Base-by-base conservation (phyloP, 2,329 filamentous ascomycete genomes). In the Aspergillus flavus region DNA sequence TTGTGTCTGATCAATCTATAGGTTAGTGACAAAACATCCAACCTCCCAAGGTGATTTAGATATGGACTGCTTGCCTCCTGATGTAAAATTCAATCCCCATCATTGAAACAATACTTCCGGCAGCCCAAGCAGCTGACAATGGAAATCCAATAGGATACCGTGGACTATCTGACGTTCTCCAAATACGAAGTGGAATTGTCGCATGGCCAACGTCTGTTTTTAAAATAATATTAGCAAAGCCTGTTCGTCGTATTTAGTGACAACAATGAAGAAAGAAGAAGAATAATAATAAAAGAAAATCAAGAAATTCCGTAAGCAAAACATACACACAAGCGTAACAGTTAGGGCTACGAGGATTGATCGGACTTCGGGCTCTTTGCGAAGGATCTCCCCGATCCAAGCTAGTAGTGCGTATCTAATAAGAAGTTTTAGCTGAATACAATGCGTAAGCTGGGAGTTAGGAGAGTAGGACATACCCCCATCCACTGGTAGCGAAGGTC, bases 101-200 rank as follows among this genome's bases (percentile, higher is more conserved):
- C 11, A 64, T 61, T 5, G 50, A 60, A n/a, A 59, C 1, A 43
- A 64, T 53, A 34, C 62, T 64, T 4, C 62, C 62, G 12, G 55
- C 62, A 7, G 62, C 62, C 48, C 68, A 69, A 16, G 62, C 66
- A 21, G 66, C 66, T 4, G 67, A 61, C 11, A 69, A 59, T 1
- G 67, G 67, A 23, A 69, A 67, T 19, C 67, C 67, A 50, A 69
- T 58, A 23, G 67, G 66, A 59, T 69, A 68, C 1, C 48, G 62
- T 12, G 66, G 66, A 19, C 66, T 65, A 58, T 69, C 66, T n/a
- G 59, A 60, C 0, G 65, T 66, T 57, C 61, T 59, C 67, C 67
- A 69, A 46, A 58, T 64, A 14, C 64, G 61, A 32, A 69, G 65
- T 12, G 67, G 66, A 41, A 69, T 68, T 19, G 66, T 67, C n/a